These are phyloP conservation scores for Linum trigynum DNA, from an alignment of 345 rosid genomes.

Conservation along the genomic window DNA sequence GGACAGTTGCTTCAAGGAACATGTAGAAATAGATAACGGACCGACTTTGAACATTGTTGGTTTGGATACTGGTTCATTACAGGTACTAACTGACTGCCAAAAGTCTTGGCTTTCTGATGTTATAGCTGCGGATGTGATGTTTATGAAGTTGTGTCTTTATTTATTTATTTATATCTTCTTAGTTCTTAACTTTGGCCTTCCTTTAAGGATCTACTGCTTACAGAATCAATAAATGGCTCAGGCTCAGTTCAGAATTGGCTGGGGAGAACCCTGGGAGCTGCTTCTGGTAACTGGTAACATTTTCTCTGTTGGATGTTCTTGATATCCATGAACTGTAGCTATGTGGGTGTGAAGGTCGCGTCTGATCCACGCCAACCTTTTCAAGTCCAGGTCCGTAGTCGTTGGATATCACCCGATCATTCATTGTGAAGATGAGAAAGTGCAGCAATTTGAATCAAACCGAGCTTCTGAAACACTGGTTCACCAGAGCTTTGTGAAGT, in stretches of 20 bases:
- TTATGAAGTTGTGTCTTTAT: too few species aligned
- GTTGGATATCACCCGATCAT: constrained; percentile 49
- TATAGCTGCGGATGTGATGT: too few species aligned
- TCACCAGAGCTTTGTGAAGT: constrained; percentile 35
- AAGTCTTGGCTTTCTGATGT: not conserved
- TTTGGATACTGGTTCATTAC: constrained; percentile 30
- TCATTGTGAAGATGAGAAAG: constrained; percentile 20
- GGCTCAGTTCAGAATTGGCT: constrained; percentile 12
- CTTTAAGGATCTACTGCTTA: constrained; percentile 22
- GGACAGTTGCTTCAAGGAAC: constrained; percentile 24
- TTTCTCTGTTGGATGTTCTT: not conserved
- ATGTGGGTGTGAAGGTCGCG: not conserved
- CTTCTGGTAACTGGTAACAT: constrained; percentile 48
- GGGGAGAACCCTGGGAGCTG: constrained; percentile 28
- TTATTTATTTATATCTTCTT: too few species aligned
- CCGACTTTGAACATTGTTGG: constrained; percentile 41
- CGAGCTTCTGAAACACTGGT: constrained; percentile 18
- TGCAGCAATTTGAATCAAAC: constrained; percentile 20
- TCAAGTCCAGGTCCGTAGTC: constrained; percentile 46
- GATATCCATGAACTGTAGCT: not conserved
- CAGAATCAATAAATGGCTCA: constrained; percentile 26
- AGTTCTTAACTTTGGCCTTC: constrained; percentile 1
- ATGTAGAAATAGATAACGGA: constrained; percentile 32
- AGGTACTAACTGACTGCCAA: constrained; percentile 19
- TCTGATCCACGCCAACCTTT: not conserved